phyloP scores from a whole-genome alignment of 2,329 filamentous ascomycete species.

The Claviceps africana region DNA sequence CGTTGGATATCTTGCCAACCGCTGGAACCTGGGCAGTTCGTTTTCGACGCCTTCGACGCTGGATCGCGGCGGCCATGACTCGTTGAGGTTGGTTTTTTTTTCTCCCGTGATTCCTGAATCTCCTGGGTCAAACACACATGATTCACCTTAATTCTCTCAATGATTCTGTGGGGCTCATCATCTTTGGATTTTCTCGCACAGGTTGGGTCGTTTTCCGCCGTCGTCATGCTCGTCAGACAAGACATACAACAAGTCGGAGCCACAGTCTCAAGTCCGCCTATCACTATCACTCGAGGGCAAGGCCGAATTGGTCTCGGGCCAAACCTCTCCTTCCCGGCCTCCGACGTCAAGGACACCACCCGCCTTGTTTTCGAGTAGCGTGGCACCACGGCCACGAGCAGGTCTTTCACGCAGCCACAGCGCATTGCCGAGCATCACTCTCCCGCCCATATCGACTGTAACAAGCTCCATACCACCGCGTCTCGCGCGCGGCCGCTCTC shows the following conservation, averaged over 20 bases:
- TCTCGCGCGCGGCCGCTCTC: conserved; percentile 57
- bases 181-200: conserved; percentile 9
- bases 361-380: conserved; percentile 31
- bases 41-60: conserved; percentile 35
- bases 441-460: conserved; percentile 41
- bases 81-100: conserved; percentile 26
- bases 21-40: conserved; percentile 40
- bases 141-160: no score
- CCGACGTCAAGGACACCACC: conserved; percentile 31
- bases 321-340: conserved; percentile 48
- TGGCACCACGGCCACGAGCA: conserved; percentile 30
- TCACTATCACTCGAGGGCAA: conserved; percentile 81
- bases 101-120: no score
- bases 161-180: background rate
- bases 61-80: conserved; percentile 26
- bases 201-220: conserved; percentile 29
- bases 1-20: conserved; percentile 39
- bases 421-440: conserved; percentile 43
- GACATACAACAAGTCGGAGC: conserved; percentile 25
- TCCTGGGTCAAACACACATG: no score
- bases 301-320: conserved; percentile 66
- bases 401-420: conserved; percentile 59
- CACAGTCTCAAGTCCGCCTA: conserved; percentile 50
- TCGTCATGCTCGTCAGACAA: conserved; percentile 28
- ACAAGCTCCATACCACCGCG: conserved; percentile 40